Base-by-base conservation (phyloP, 495 filamentous ascomycete species). In the Rusavskia elegans region DNA sequence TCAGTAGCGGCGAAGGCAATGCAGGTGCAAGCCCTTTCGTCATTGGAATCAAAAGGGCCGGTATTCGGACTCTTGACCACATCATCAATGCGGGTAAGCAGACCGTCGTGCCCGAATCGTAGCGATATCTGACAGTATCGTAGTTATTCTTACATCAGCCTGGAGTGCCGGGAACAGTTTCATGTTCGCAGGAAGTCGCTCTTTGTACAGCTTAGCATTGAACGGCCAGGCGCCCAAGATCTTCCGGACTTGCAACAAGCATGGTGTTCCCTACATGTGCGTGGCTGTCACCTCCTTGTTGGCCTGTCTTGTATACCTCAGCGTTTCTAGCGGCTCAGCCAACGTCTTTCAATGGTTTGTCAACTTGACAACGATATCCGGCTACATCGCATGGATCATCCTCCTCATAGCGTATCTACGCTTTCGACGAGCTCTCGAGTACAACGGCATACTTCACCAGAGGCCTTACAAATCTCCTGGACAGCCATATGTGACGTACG, bases 91-190 rank as follows among this genome's bases (percentile, higher is more conserved):
- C 79, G 1, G 40, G 40, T 42, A 42, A 6, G 62, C 61, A 6
- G 25, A 32, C 8, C 42, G 36, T 30, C 83, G 83, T 56, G 13
- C 82, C 83, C 51, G 74, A 76, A 13, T 69, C 73, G 8, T 84
- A 84, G 52, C 67, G 82, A 49, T 79, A 75, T 53, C 57, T 84
- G 39, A 80, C 83, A 41, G 56, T 84, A 21, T 84, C 80, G 30
- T 63, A 73, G 68, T 82, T 5, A 85, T 89, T 48, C 72, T 86
- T 39, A 78, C 83, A 10, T 85, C 81, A 3, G 84, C 82, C 2
- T 83, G 84, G 69, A 79, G 77, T 8, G 78, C 78, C 19, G 80
- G 72, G 35, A 81, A 81, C 57, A 74, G 75, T 1, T 82, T 79
- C 64, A 67, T 83, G 16, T 78, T 73, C 57, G 63, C 73, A 9